Base-by-base conservation (phyloP, 2,329 filamentous ascomycete genomes). In the Nothophoma quercina region DNA sequence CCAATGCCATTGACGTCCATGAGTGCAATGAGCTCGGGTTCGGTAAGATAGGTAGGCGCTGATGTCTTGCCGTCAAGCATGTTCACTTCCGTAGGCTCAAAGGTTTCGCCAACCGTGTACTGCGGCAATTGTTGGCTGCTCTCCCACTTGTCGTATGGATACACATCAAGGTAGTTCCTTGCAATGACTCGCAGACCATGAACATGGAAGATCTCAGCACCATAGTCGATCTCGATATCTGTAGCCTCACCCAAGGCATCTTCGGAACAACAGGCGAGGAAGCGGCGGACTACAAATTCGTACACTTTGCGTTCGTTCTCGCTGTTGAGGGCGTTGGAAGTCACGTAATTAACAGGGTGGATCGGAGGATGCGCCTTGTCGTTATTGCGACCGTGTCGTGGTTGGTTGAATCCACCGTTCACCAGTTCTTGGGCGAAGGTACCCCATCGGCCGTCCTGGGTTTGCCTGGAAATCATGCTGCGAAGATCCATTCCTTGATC, bases 1-100 rank as follows among this genome's bases (percentile, higher is more conserved):
- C 95, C 95, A 59, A 99, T 99, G 2, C 95, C 95, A 70, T 99
- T 99, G 35, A 91, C 93, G 77, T 99, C 95, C 95, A 99, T 99
- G 9, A 99, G 83, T 3, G 89, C 89, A 69, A 99, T 96, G 21
- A 99, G 81, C 71, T 99, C 95, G 0, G 95, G 93, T 71, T 99
- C 95, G 0, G 95, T 98, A 23, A 99, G 81, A 70, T 96, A 97
- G 18, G 83, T 85, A 0, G 95, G 95, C 10, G 93, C 81, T 1
- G 83, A 85, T 0, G 95, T 99, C 74, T 96, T 89, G n/a, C 95
- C 93, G 64, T 98, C 92, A 1, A 85, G 87, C 76, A 99, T 91
- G 64, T 89, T 86, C 4, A 92, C 93, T 76, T 97, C 93, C 1
- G 87, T 90, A 0, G 95, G 95, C 71, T 91, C 87, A 61, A 99